Percentiles rank a stretch among this genome's conserved stretches.
phyloP scores from a whole-genome alignment of 305 asterid genomes.

The Fraxinus greggii region DNA sequence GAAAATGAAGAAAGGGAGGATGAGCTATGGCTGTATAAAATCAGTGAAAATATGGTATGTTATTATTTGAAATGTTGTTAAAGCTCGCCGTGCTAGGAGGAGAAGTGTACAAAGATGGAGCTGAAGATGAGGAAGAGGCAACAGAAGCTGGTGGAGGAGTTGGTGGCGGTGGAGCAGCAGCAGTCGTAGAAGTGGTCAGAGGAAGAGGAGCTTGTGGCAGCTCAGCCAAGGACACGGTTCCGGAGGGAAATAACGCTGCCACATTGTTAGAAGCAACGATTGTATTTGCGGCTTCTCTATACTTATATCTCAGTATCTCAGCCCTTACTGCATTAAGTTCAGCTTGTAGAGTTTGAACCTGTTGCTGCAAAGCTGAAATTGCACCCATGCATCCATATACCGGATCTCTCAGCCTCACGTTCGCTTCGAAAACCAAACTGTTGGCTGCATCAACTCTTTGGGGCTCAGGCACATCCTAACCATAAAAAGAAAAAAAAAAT shows the following conservation, averaged over 20 bases:
- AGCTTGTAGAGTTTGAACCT: slow-evolving; percentile 60
- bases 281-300: slow-evolving; percentile 59
- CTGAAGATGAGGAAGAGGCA: slow-evolving; percentile 37
- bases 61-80: slow-evolving; percentile 43
- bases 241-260: slow-evolving; percentile 23
- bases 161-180: slow-evolving; percentile 29
- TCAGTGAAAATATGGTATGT: slow-evolving; percentile 53
- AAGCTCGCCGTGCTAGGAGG: slow-evolving; percentile 50
- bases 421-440: slow-evolving; percentile 75
- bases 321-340: slow-evolving; percentile 62
- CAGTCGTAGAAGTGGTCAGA: slow-evolving; percentile 44
- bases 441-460: slow-evolving; percentile 77
- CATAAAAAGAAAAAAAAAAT: not conserved
- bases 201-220: slow-evolving; percentile 55
- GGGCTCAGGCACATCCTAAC: slow-evolving; percentile 58
- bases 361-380: slow-evolving; percentile 68
- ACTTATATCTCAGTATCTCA: slow-evolving; percentile 58
- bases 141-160: slow-evolving; percentile 27
- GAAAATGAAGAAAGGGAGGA: not conserved
- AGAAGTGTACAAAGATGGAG: slow-evolving; percentile 46
- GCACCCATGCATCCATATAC: slow-evolving; percentile 90
- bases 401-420: slow-evolving; percentile 71
- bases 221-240: slow-evolving; percentile 50
- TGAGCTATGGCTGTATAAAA: not conserved
- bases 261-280: slow-evolving; percentile 45